These are phyloP conservation scores for Bassia scoparia DNA, from an alignment of 148 eudicot species.

Conservation along the genomic window DNA sequence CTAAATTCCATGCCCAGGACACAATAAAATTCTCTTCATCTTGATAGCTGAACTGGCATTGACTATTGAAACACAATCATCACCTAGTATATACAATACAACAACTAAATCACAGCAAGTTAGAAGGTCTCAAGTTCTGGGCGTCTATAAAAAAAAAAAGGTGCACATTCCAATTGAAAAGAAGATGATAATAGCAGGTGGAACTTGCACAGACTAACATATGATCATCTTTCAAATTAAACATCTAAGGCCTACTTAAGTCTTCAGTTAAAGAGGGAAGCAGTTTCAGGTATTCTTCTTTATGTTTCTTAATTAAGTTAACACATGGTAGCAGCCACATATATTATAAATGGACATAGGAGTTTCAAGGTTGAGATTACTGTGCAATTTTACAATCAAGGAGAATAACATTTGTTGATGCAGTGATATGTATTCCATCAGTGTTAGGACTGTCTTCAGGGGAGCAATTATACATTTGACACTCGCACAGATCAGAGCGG, in stretches of 20 bases:
- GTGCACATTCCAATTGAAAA: not conserved
- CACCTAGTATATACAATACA: constrained; percentile 53
- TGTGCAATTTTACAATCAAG: constrained; percentile 82
- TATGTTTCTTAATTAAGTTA: not conserved
- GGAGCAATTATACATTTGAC: constrained; percentile 52
- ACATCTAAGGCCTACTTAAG: not conserved
- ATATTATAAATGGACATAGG: constrained; percentile 14
- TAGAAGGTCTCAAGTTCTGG: not conserved
- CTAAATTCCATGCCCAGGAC: constrained; percentile 97
- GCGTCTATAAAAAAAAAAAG: not conserved
- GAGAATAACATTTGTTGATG: constrained; percentile 66
- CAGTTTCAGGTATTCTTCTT: not conserved
- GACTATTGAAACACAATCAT: constrained; percentile 91
- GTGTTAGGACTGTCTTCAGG: constrained; percentile 99
- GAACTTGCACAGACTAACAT: not conserved
- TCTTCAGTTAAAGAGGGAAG: not conserved
- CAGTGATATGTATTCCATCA: constrained; percentile 87
- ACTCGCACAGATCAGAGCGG: constrained; percentile 60
- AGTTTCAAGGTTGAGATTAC: constrained; percentile 39
- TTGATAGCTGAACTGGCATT: constrained; percentile 80
- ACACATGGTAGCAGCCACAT: not conserved
- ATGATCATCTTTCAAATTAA: not conserved
- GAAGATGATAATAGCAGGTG: not conserved
- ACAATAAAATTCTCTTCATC: constrained; percentile 87
- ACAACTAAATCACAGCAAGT: not conserved